These are phyloP conservation scores for Camelina sativa DNA, from an alignment of 345 rosid genomes.

Conservation along the genomic window DNA sequence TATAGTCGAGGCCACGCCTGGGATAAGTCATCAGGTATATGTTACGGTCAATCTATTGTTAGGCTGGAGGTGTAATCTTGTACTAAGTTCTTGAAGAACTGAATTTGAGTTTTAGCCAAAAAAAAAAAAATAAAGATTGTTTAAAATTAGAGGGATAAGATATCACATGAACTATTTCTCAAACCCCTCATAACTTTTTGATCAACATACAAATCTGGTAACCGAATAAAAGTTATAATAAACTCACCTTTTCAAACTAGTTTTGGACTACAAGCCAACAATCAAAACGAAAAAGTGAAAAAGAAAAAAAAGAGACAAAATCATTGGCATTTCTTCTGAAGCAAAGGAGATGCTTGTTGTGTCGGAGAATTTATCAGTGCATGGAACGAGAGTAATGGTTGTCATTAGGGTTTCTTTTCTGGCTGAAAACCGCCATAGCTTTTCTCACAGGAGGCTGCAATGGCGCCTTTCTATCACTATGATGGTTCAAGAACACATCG, in stretches of 20 bases:
- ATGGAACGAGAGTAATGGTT: constrained; percentile 83
- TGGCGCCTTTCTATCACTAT: constrained; percentile 62
- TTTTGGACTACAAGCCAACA: background rate
- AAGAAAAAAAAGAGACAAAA: constrained; percentile 1
- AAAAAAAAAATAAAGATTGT: no score
- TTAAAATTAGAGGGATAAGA: background rate
- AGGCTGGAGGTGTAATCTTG: background rate
- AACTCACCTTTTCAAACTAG: background rate
- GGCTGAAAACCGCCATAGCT: constrained; percentile 83
- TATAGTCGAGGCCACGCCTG: background rate
- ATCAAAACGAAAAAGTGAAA: background rate
- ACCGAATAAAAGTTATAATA: background rate
- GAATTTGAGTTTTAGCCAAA: background rate
- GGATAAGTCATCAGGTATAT: background rate
- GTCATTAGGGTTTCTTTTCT: constrained; percentile 94
- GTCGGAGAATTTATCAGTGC: constrained; percentile 37
- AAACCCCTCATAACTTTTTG: background rate
- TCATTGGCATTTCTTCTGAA: background rate
- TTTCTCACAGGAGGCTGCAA: constrained; percentile 83
- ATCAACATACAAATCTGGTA: background rate
- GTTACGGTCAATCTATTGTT: background rate
- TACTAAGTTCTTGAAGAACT: background rate
- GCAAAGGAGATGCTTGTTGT: constrained; percentile 15
- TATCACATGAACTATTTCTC: no score
- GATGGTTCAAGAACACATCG: constrained; percentile 62